Percentiles rank a stretch among this genome's conserved stretches.
These are phyloP conservation scores for Immersiporthe knoxdaviesiana DNA, from an alignment of 2,329 filamentous ascomycete genomes.

Conservation along the genomic window DNA sequence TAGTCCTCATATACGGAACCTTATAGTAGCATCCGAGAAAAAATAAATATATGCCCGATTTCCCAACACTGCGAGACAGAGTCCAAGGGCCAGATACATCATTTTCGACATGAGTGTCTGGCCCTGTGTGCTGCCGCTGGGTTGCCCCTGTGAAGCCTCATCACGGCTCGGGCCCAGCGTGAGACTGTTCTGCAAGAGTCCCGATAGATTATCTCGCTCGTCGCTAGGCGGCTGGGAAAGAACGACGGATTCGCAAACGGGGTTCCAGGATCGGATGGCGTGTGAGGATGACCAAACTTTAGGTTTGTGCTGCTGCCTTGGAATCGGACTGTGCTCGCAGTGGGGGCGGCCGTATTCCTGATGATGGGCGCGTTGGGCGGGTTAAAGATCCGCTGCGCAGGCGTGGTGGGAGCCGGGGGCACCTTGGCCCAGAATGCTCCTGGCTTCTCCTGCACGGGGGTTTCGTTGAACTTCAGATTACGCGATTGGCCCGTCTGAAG, in stretches of 20 bases:
- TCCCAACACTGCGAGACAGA: constrained; percentile 1
- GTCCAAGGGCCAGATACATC: constrained; percentile 2
- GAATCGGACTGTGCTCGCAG: constrained; percentile 53
- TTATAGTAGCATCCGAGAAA: neutral
- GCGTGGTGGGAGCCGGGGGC: constrained; percentile 69
- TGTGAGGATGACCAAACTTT: constrained; percentile 18
- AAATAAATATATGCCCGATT: neutral
- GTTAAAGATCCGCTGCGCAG: constrained; percentile 64
- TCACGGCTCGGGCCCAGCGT: constrained; percentile 35
- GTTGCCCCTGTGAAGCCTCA: neutral
- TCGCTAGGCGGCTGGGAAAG: constrained; percentile 53
- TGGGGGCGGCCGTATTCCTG: constrained; percentile 48
- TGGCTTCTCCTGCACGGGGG: constrained; percentile 47
- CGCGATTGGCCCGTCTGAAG: constrained; percentile 42
- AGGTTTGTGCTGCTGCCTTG: constrained; percentile 33
- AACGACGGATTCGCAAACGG: constrained; percentile 63
- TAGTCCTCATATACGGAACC: neutral
- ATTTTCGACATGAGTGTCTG: constrained; percentile 14
- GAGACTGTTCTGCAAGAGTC: constrained; percentile 50
- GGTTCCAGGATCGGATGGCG: constrained; percentile 17
- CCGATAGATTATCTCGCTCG: constrained; percentile 48
- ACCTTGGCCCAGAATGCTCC: constrained; percentile 71
- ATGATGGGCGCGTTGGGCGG: constrained; percentile 61
- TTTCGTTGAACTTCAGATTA: constrained; percentile 49
- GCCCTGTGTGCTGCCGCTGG: neutral